Percentiles rank a stretch among this genome's conserved stretches.
phyloP scores from a whole-genome alignment of 2,329 filamentous ascomycete genomes.

The Aspergillus vadensis region DNA sequence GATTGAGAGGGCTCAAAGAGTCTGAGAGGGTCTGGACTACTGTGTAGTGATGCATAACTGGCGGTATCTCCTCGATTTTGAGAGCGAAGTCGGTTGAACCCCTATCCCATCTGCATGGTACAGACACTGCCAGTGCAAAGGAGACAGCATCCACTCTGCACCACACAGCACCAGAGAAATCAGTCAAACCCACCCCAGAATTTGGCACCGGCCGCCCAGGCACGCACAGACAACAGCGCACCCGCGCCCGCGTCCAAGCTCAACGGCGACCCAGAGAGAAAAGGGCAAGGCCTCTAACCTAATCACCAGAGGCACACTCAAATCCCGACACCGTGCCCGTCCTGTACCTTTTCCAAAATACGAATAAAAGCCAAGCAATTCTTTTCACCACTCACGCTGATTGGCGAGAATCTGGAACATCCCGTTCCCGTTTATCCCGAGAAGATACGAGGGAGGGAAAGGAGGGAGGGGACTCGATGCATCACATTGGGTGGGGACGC shows the following conservation, averaged over 20 bases:
- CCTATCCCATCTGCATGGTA: neutral
- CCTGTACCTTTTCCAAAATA: neutral
- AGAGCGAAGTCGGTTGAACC: neutral
- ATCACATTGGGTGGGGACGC: slow-evolving; percentile 5
- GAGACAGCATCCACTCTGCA: neutral
- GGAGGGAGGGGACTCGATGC: neutral
- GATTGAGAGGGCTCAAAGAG: neutral
- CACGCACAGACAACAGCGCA: neutral
- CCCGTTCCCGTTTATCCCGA: neutral
- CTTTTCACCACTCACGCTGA: neutral
- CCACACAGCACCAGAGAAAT: neutral
- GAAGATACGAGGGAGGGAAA: neutral
- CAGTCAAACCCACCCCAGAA: neutral
- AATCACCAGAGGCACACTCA: neutral
- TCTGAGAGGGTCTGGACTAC: neutral
- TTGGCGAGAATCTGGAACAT: neutral
- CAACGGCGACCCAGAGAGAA: neutral
- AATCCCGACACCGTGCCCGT: neutral
- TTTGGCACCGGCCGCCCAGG: neutral
- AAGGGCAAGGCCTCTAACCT: neutral
- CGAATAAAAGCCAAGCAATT: neutral
- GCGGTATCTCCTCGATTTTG: neutral
- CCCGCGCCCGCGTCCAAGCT: neutral
- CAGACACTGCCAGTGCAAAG: neutral
- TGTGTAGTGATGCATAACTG: no score